These are phyloP conservation scores for Phytophthora podocarpi DNA, from an alignment of 352 stramenopile genomes.

Conservation along the genomic window DNA sequence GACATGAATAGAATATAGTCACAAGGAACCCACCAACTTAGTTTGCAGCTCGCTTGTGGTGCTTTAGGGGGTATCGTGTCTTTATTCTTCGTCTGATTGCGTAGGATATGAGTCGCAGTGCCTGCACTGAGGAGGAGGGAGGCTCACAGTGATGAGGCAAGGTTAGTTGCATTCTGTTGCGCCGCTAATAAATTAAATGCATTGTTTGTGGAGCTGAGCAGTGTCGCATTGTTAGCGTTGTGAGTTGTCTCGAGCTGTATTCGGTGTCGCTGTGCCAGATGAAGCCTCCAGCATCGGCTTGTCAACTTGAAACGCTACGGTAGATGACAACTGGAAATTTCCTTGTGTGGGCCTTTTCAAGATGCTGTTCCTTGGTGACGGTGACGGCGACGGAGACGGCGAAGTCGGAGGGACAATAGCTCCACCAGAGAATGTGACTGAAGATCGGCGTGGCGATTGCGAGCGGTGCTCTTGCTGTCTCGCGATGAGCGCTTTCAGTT, in stretches of 20 bases:
- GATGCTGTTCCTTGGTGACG: slow-evolving; percentile 30
- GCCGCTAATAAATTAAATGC: slow-evolving; percentile 44
- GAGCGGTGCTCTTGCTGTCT: slow-evolving; percentile 46
- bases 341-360: slow-evolving; percentile 22
- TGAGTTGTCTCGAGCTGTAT: slow-evolving; percentile 2
- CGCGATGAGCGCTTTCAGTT: slow-evolving; percentile 54
- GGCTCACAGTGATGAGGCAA: slow-evolving; percentile 16
- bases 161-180: slow-evolving; percentile 28
- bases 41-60: slow-evolving; percentile 25
- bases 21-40: slow-evolving; percentile 17
- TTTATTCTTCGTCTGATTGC: slow-evolving; percentile 19
- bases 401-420: slow-evolving; percentile 6
- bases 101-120: slow-evolving; percentile 18
- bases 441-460: slow-evolving; percentile 34
- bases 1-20: slow-evolving; percentile 76
- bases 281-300: too few relatives aligned
- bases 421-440: slow-evolving; percentile 21
- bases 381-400: neutral
- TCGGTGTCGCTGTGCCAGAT: too few relatives aligned
- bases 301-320: too few relatives aligned
- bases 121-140: slow-evolving; percentile 11
- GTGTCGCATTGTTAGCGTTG: too few relatives aligned
- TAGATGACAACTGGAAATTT: too few relatives aligned
- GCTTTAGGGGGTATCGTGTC: slow-evolving; percentile 11
- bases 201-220: slow-evolving; percentile 7